These are phyloP conservation scores for Cystobasidium slooffiae DNA, from an alignment of 1,284 basidiomycete species.

Conservation along the genomic window DNA sequence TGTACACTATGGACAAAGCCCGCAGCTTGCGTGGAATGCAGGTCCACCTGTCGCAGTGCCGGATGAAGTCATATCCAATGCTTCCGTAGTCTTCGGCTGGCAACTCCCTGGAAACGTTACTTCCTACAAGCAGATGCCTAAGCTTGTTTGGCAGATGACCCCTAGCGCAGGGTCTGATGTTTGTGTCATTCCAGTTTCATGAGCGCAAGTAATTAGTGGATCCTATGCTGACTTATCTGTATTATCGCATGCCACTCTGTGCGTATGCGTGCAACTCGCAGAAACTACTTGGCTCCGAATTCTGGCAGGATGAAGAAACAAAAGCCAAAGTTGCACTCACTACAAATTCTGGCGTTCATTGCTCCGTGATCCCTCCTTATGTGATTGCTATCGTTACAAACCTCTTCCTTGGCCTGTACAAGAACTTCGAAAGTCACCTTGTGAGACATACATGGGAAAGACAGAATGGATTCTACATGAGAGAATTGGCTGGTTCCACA, in stretches of 20 bases:
- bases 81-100: slow-evolving; percentile 36
- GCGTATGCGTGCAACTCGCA: too few relatives aligned
- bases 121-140: slow-evolving; percentile 9
- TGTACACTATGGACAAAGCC: slow-evolving; percentile 24
- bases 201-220: neutral
- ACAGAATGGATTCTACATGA: slow-evolving; percentile 39
- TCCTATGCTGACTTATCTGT: neutral
- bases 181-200: neutral
- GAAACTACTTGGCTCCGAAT: slow-evolving; percentile 21
- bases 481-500: slow-evolving; percentile 48
- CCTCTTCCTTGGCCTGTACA: slow-evolving; percentile 21
- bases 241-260: neutral
- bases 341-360: slow-evolving; percentile 36
- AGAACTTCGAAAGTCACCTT: slow-evolving; percentile 38
- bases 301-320: slow-evolving; percentile 36
- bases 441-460: slow-evolving; percentile 32
- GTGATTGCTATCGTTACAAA: slow-evolving; percentile 28
- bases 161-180: slow-evolving; percentile 33
- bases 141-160: slow-evolving; percentile 34
- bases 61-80: neutral
- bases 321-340: slow-evolving; percentile 21
- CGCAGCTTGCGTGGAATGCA: slow-evolving; percentile 9
- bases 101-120: slow-evolving; percentile 19
- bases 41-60: slow-evolving; percentile 21
- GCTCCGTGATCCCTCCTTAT: slow-evolving; percentile 29